Percentiles rank a stretch among this genome's conserved stretches.
Evolutionary conservation across 495 filamentous ascomycete species (phyloP).

Genomic region (Darksidea phi): DNA sequence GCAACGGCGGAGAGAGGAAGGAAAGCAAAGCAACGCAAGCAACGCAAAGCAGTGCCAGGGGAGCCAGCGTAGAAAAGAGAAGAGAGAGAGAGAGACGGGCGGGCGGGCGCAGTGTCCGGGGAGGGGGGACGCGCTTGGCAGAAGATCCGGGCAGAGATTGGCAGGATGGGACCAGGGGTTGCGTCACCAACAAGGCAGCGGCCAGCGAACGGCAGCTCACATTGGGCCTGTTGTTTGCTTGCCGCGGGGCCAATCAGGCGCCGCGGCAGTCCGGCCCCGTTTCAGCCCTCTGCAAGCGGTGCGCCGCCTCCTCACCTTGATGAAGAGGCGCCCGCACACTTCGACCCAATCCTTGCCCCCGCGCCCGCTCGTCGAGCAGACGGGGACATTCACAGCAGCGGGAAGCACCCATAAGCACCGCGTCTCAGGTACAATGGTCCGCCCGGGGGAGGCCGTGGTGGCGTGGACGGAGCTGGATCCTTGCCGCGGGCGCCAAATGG

Average conservation of each 20-base stretch:
- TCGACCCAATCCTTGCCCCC: no score
- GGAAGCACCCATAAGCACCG: neutral
- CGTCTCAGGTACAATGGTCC: neutral
- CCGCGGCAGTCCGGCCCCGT: neutral
- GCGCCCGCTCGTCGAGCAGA: no score
- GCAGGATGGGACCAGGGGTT: no score
- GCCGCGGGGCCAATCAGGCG: neutral
- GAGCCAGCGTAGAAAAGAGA: slow-evolving; percentile 3
- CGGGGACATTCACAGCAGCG: neutral
- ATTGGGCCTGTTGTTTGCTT: neutral
- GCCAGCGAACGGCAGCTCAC: neutral
- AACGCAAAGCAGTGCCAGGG: neutral
- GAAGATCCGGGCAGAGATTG: slow-evolving; percentile 9
- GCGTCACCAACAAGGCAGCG: slow-evolving; percentile 20
- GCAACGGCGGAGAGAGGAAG: slow-evolving; percentile 38
- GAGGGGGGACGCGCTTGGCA: neutral
- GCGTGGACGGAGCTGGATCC: neutral
- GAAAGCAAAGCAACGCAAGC: slow-evolving; percentile 37
- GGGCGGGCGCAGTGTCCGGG: slow-evolving; percentile 10
- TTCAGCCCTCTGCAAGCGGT: slow-evolving; percentile 12
- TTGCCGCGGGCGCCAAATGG: no score
- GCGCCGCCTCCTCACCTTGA: slow-evolving; percentile 24
- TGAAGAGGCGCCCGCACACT: no score
- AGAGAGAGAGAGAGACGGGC: slow-evolving; percentile 10
- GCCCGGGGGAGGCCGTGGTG: neutral